These are phyloP conservation scores for Xylariaceae sp. DNA, from an alignment of 2,329 filamentous ascomycete genomes.

Conservation along the genomic window DNA sequence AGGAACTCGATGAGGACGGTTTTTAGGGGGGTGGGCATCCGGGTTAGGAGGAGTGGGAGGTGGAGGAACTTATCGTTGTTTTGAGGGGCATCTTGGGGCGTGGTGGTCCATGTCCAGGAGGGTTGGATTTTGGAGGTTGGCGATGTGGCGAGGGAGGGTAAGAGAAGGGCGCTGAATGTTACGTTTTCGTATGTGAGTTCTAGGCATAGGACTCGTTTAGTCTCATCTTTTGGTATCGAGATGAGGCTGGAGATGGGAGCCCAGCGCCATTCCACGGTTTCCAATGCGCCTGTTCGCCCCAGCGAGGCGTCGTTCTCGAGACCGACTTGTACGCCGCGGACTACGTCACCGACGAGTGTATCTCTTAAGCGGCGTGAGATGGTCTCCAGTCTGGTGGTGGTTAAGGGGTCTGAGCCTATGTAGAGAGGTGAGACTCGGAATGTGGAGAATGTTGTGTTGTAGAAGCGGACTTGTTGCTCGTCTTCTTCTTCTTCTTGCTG, in stretches of 20 bases:
- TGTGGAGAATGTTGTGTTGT: constrained; percentile 56
- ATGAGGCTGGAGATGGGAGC: constrained; percentile 31
- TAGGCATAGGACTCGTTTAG: constrained; percentile 35
- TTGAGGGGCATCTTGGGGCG: background rate
- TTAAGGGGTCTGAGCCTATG: constrained; percentile 39
- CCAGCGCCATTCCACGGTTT: constrained; percentile 47
- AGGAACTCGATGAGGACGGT: constrained; percentile 48
- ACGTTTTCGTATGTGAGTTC: constrained; percentile 52
- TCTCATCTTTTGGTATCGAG: constrained; percentile 13
- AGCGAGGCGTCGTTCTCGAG: constrained; percentile 35
- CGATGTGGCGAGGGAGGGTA: constrained; percentile 34
- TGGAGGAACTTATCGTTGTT: constrained; percentile 36
- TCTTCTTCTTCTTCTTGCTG: constrained; percentile 2
- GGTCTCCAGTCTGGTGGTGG: constrained; percentile 34
- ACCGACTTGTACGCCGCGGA: constrained; percentile 54
- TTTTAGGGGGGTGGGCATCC: constrained; percentile 53
- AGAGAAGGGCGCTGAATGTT: constrained; percentile 46
- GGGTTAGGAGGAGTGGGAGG: constrained; percentile 50
- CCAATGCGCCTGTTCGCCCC: constrained; percentile 40
- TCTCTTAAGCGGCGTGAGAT: constrained; percentile 51
- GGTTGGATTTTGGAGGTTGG: constrained; percentile 2
- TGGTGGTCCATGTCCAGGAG: constrained; percentile 21
- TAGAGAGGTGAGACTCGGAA: constrained; percentile 54
- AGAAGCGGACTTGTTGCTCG: constrained; percentile 39
- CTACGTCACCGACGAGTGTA: constrained; percentile 53